Percentiles rank a stretch among this genome's conserved stretches.
Evolutionary conservation across 495 filamentous ascomycete genomes (phyloP).

Genomic region (Apiosordaria backusii): DNA sequence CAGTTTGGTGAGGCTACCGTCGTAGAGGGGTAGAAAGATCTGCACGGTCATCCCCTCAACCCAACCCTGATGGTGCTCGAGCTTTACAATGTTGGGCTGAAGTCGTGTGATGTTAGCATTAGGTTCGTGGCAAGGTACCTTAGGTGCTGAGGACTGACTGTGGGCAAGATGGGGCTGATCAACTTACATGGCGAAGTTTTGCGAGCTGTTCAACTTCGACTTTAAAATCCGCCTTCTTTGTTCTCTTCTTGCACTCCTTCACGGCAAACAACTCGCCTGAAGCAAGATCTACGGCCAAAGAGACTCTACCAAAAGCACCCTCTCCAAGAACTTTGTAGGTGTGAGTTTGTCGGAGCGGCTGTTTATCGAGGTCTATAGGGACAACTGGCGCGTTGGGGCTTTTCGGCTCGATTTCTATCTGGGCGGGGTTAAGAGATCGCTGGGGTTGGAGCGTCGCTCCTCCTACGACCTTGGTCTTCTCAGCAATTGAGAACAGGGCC

Average conservation of each 20-base stretch:
- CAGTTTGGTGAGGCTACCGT: neutral
- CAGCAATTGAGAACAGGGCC: neutral
- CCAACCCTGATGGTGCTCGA: neutral
- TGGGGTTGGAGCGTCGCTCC: neutral
- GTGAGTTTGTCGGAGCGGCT: neutral
- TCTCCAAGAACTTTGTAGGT: neutral
- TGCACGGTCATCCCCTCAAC: neutral
- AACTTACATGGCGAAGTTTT: neutral
- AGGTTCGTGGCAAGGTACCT: too few species aligned
- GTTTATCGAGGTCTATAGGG: neutral
- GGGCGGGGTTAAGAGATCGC: neutral
- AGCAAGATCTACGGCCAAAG: neutral
- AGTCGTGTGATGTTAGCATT: neutral
- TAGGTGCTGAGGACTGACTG: too few species aligned
- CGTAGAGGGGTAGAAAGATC: neutral
- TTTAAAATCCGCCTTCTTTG: neutral
- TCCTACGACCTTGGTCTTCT: neutral
- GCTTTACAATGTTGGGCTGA: neutral
- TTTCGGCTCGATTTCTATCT: neutral
- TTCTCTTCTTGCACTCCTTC: neutral
- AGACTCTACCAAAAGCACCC: neutral
- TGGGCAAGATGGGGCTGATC: too few species aligned
- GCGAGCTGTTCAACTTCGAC: neutral
- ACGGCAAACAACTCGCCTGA: neutral
- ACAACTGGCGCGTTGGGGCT: neutral